Evolutionary conservation across 2,329 filamentous ascomycete genomes (phyloP), one percentile per base, ranked within the genome.

Genomic region (Macrophomina tecta): DNA sequence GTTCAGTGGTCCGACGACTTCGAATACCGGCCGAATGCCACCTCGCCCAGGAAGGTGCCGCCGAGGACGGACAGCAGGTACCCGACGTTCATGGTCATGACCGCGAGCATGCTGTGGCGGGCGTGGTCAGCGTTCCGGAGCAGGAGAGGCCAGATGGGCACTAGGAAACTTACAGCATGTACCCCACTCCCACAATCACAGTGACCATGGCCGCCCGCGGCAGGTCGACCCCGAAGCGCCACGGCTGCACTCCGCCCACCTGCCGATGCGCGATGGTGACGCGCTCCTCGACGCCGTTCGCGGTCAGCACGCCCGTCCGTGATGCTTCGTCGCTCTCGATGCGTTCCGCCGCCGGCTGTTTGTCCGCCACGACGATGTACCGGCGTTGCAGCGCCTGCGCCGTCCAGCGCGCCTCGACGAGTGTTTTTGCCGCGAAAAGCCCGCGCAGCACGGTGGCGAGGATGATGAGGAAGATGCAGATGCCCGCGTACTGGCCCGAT

Each of bases 21-120:
- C 28, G 80, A 82, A 72, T 89, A 95, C 70, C 93, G 87, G 36
- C 93, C 93, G 68, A 95, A 85, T 0, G 87, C 86, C 51, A 98
- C 80, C 76, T 95, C 95, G 30, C 94, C 94, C n/a, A 96, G 75
- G 74, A 98, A 97, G 1, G 91, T 86, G 14, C 90, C 90, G 4
- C 83, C 90, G 11, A 96, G 84, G n/a, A 94, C 85, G 0, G 91
- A 93, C 65, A 93, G 79, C 77, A 94, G 94, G 76, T 95, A 95
- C 12, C 92, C 92, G 16, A 94, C 86, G 72, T 95, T 95, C 82
- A 92, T 88, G 1, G 91, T 94, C 92, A 95, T 97, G 75, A 96
- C 91, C 14, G 91, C 92, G 80, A 97, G 82, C 93, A 97, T 97
- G 68, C 93, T 97, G 18, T 32, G 8, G 12, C n/a, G 42, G 28